Conservation (phyloP, 2,329 filamentous ascomycete species). For the Trichocomaceae sp. region DNA sequence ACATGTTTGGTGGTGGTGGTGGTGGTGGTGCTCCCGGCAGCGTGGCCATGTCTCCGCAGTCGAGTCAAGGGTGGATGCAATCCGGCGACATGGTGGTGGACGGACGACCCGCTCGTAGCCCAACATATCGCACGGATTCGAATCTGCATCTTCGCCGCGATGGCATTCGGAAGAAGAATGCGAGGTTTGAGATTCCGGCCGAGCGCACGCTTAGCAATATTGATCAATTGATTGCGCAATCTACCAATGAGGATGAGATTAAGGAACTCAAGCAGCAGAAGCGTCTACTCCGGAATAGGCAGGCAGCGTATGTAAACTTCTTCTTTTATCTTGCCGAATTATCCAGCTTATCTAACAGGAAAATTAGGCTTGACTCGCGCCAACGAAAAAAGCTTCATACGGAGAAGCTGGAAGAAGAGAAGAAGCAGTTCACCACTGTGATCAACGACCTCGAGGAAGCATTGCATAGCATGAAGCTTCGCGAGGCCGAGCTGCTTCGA, state of each 20-base stretch:
- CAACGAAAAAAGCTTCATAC: slow-evolving; percentile 98
- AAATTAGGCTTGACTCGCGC: slow-evolving; percentile 75
- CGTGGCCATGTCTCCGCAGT: slow-evolving; percentile 56
- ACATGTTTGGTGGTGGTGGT: slow-evolving; percentile 48
- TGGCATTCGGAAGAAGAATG: slow-evolving; percentile 97
- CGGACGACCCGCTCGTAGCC: slow-evolving; percentile 55
- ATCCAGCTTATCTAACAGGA: background rate
- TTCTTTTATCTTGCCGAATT: too few species aligned
- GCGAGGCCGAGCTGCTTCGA: slow-evolving; percentile 45
- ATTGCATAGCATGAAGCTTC: slow-evolving; percentile 59
- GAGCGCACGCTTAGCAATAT: slow-evolving; percentile 93
- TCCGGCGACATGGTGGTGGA: slow-evolving; percentile 44
- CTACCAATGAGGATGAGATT: slow-evolving; percentile 75
- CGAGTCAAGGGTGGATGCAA: slow-evolving; percentile 51
- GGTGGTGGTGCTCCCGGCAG: too few species aligned
- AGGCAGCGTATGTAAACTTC: slow-evolving; percentile 73
- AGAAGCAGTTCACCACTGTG: slow-evolving; percentile 77
- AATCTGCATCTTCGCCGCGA: slow-evolving; percentile 68
- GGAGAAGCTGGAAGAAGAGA: slow-evolving; percentile 91
- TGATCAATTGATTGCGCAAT: slow-evolving; percentile 82
- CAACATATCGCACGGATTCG: slow-evolving; percentile 63
- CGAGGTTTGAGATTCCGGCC: slow-evolving; percentile 90
- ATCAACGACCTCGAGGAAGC: slow-evolving; percentile 75
- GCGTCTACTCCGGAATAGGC: slow-evolving; percentile 84
- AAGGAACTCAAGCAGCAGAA: slow-evolving; percentile 99